A percentile compares a stretch with the other conserved stretches of the same genome.
These are phyloP conservation scores for Pugionium cornutum DNA, from an alignment of 345 rosid genomes.

Conservation along the genomic window DNA sequence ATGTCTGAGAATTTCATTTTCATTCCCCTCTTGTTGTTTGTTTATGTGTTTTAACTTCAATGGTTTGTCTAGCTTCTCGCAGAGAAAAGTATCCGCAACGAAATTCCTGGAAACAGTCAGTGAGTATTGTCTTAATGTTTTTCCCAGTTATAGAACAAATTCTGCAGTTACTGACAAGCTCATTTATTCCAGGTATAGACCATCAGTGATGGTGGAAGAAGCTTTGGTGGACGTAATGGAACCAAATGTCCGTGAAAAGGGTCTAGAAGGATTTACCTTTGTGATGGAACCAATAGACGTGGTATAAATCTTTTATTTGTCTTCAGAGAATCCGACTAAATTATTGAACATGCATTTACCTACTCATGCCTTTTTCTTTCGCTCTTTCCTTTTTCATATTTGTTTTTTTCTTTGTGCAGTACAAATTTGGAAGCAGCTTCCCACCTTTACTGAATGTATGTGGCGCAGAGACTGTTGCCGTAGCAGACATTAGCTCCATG, in stretches of 20 bases:
- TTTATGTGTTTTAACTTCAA: conserved; percentile 30
- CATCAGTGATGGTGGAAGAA: conserved; percentile 64
- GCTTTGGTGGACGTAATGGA: conserved; percentile 61
- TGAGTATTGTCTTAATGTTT: conserved; percentile 51
- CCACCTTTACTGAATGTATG: conserved; percentile 47
- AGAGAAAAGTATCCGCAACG: conserved; percentile 60
- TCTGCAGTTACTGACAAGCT: conserved; percentile 23
- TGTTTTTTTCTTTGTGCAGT: conserved; percentile 50
- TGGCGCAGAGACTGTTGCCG: conserved; percentile 61
- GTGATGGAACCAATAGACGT: conserved; percentile 55
- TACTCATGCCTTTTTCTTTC: conserved; percentile 4
- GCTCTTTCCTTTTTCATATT: not conserved
- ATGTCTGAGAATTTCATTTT: conserved; percentile 23
- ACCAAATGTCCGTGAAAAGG: conserved; percentile 57
- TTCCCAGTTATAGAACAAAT: conserved; percentile 16
- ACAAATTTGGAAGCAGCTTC: conserved; percentile 59
- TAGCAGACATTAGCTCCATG: conserved; percentile 57
- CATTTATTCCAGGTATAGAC: conserved; percentile 48
- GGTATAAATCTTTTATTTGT: conserved; percentile 49
- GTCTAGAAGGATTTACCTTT: conserved; percentile 69
- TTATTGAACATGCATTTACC: conserved; percentile 11
- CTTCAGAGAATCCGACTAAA: not conserved
- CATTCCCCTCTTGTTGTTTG: conserved; percentile 5
- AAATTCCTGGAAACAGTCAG: conserved; percentile 67
- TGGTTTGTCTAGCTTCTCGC: conserved; percentile 59